Base-by-base conservation (phyloP, 148 eudicot species). In the Vaccinium vitisidaea region DNA sequence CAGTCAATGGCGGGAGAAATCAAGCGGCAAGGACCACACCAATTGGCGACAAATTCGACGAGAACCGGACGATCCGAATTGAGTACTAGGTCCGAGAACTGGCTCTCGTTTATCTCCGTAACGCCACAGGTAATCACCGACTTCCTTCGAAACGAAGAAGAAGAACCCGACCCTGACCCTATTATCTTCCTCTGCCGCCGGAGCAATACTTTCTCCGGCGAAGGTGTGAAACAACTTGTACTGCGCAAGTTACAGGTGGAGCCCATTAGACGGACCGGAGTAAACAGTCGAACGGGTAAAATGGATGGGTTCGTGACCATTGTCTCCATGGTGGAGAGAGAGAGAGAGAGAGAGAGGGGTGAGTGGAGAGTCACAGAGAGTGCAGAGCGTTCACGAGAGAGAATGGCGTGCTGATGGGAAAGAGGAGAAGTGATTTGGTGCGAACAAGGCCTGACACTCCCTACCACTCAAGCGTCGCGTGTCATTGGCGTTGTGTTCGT, bases 1-100 rank as follows among this genome's bases (percentile, higher is more conserved):
- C 85, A 81, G 36, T 90, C 87, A 56, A 91, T 63, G 43, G 91
- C 90, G 53, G 92, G 92, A 84, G 92, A 86, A 59, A 91, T 88
- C 76, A 91, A 80, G 14, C 92, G 93, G 87, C 93, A 91, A 80
- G 93, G 93, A 70, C 93, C 93, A 71, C 93, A 90, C 93, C 93
- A 91, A 50, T 86, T 83, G 61, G 93, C 92, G 8, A 91, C 89
- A 82, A 91, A 91, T 75, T 91, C 93, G 53, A 91, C 93, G 11
- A 91, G 91, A 61, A 91, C 93, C 43, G 92, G 92, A 46, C 87
- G 90, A 27, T 86, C 88, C 1, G 93, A 90, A 75, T 83, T 88
- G 89, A 90, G 75, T 1, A 91, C 93, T n/a, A 84, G 82, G 23
- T 89, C 90, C 12, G 87, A 27, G 83, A 91, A 91, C 79, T 88